Percentiles rank a stretch among this genome's conserved stretches.
These are phyloP conservation scores for Globisporangium canariense DNA, from an alignment of 352 stramenopile species.

Conservation along the genomic window DNA sequence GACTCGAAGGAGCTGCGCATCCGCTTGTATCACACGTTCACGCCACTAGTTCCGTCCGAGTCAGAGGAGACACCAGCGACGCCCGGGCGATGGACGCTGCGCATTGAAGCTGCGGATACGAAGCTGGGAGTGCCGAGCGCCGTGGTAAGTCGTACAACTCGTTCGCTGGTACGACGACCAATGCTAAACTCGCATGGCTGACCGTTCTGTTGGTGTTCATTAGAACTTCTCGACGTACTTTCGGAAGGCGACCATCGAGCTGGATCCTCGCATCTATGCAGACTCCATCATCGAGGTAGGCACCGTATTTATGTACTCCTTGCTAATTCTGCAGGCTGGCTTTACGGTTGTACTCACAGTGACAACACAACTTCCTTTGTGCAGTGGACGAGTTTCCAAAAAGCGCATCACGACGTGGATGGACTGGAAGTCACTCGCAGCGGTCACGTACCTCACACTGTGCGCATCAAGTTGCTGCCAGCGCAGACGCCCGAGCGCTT, in stretches of 20 bases:
- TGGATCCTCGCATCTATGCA: constrained; percentile 63
- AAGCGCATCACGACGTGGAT: constrained; percentile 59
- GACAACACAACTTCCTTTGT: neutral
- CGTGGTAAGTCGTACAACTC: constrained; percentile 27
- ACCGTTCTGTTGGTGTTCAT: neutral
- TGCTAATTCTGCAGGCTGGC: no score
- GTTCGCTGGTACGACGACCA: neutral
- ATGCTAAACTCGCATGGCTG: no score
- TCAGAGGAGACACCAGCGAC: constrained; percentile 25
- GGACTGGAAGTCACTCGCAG: constrained; percentile 48
- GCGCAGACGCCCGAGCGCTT: constrained; percentile 56
- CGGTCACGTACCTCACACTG: constrained; percentile 45
- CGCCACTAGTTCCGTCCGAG: constrained; percentile 32
- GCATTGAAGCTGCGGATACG: constrained; percentile 51
- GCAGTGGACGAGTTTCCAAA: constrained; percentile 79
- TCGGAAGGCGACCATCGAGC: constrained; percentile 66
- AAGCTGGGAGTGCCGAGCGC: constrained; percentile 23
- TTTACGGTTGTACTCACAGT: neutral
- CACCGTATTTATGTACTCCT: no score
- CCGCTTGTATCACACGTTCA: constrained; percentile 61
- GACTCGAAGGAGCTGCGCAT: constrained; percentile 58
- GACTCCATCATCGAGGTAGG: constrained; percentile 70
- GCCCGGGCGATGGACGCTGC: constrained; percentile 60
- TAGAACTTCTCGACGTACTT: constrained; percentile 82
- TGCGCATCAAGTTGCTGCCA: constrained; percentile 68